A percentile compares a stretch with the other conserved stretches of the same genome.
Evolutionary conservation across 225 moss, liverwort and hornwort species (phyloP).

Genomic region (Pseudisothecium myosuroides): DNA sequence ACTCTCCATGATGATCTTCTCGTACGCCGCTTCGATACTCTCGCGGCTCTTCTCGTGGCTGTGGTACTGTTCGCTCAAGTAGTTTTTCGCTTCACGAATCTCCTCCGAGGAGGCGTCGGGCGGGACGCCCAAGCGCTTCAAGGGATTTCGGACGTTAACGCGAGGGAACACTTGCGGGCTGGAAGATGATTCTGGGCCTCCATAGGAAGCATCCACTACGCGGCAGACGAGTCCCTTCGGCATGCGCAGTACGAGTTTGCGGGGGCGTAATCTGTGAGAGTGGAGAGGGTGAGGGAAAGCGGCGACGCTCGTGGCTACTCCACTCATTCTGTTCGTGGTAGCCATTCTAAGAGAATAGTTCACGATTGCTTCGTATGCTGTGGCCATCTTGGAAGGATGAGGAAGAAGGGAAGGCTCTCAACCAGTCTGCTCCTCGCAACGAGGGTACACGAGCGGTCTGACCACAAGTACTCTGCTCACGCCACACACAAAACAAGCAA

Average conservation of each 20-base stretch:
- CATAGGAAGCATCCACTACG: constrained; percentile 51
- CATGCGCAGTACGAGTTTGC: background rate
- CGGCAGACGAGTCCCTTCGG: constrained; percentile 14
- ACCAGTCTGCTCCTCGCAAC: constrained; percentile 5
- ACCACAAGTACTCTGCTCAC: constrained; percentile 3
- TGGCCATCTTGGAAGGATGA: constrained; percentile 2
- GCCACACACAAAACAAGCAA: background rate
- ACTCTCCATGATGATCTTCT: constrained; percentile 95
- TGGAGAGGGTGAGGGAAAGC: background rate
- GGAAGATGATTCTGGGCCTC: constrained; percentile 11
- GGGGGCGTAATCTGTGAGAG: background rate
- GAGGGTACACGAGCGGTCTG: background rate
- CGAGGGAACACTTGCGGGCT: constrained; percentile 59
- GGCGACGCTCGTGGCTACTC: background rate
- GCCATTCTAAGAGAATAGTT: background rate
- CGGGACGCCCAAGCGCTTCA: constrained; percentile 69
- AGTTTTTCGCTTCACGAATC: constrained; percentile 74
- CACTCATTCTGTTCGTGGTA: background rate
- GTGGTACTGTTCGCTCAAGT: constrained; percentile 53
- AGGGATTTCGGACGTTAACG: constrained; percentile 66
- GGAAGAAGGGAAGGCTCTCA: background rate
- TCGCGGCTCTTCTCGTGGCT: constrained; percentile 75
- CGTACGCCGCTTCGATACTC: constrained; percentile 81
- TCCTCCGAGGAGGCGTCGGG: constrained; percentile 77
- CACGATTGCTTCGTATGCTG: background rate